Evolutionary conservation across 2,329 filamentous ascomycete species (phyloP).

Genomic region (Pseudopyricularia javanii): DNA sequence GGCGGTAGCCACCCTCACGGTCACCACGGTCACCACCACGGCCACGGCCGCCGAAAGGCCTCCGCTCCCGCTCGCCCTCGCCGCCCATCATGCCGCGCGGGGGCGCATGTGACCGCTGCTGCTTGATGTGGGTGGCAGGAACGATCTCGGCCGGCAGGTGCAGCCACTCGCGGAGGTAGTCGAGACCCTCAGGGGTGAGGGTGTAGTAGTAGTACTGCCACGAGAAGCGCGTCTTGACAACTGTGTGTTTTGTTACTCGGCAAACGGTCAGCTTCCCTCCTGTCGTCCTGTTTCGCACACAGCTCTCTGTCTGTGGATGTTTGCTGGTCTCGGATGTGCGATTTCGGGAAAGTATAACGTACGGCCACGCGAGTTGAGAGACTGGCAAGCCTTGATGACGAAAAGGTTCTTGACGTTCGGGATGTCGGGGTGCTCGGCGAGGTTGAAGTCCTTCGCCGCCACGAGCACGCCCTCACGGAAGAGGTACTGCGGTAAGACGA

Average conservation of each 20-base stretch:
- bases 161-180: slow-evolving; percentile 99
- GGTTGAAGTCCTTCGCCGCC: slow-evolving; percentile 92
- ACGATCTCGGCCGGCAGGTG: slow-evolving; percentile 99
- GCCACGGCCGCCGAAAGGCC: slow-evolving; percentile 66
- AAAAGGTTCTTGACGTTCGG: slow-evolving; percentile 97
- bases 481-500: slow-evolving; percentile 43
- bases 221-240: slow-evolving; percentile 98
- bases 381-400: slow-evolving; percentile 99
- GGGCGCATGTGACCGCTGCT: slow-evolving; percentile 96
- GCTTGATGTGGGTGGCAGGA: slow-evolving; percentile 99
- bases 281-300: neutral
- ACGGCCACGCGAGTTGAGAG: slow-evolving; percentile 91
- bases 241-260: neutral
- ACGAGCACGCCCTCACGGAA: slow-evolving; percentile 90
- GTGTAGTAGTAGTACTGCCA: slow-evolving; percentile 99
- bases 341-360: neutral
- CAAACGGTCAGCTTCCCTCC: neutral
- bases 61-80: slow-evolving; percentile 68
- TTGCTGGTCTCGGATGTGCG: neutral
- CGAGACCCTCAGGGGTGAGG: slow-evolving; percentile 67
- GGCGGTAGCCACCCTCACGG: slow-evolving; percentile 83
- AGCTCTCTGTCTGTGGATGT: neutral
- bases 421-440: slow-evolving; percentile 93
- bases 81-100: slow-evolving; percentile 97
- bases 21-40: slow-evolving; percentile 57